Evolutionary conservation across 1,284 basidiomycete genomes (phyloP).

Genomic region (Hymenochaete sp.): DNA sequence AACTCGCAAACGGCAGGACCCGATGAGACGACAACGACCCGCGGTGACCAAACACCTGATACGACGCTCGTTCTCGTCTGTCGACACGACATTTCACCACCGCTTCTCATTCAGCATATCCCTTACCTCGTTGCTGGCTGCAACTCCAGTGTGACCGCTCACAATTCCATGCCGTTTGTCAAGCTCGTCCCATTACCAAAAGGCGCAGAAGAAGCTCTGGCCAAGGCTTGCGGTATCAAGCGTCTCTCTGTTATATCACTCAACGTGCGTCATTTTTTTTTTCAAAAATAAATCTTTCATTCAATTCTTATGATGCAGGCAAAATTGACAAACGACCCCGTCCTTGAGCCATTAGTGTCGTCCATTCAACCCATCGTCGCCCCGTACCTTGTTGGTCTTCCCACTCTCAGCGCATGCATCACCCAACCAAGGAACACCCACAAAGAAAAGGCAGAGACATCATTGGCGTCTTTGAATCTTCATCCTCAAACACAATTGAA

Average conservation of each 20-base stretch:
- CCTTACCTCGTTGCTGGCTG: slow-evolving; percentile 65
- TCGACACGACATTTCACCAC: slow-evolving; percentile 64
- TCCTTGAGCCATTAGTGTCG: slow-evolving; percentile 35
- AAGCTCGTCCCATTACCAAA: slow-evolving; percentile 65
- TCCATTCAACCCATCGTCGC: slow-evolving; percentile 46
- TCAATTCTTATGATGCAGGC: slow-evolving; percentile 23
- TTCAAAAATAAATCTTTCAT: slow-evolving; percentile 8
- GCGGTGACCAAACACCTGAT: slow-evolving; percentile 9
- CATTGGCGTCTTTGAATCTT: not conserved
- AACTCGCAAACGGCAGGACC: not conserved
- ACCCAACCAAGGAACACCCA: slow-evolving; percentile 6
- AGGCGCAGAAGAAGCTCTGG: slow-evolving; percentile 59
- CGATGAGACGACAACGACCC: slow-evolving; percentile 15
- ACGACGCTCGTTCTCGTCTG: slow-evolving; percentile 52
- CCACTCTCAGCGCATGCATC: slow-evolving; percentile 13
- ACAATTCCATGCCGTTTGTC: too few relatives aligned
- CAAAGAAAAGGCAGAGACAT: not conserved
- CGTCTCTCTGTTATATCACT: slow-evolving; percentile 65
- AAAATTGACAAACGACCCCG: slow-evolving; percentile 31
- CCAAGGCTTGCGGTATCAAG: slow-evolving; percentile 56
- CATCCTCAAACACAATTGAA: not conserved
- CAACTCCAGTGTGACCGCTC: slow-evolving; percentile 44
- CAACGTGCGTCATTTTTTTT: slow-evolving; percentile 31
- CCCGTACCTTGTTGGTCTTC: slow-evolving; percentile 45
- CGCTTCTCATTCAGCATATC: slow-evolving; percentile 59